These are phyloP conservation scores for Byssochlamys sp. DNA, from an alignment of 2,329 filamentous ascomycete species.

Conservation along the genomic window DNA sequence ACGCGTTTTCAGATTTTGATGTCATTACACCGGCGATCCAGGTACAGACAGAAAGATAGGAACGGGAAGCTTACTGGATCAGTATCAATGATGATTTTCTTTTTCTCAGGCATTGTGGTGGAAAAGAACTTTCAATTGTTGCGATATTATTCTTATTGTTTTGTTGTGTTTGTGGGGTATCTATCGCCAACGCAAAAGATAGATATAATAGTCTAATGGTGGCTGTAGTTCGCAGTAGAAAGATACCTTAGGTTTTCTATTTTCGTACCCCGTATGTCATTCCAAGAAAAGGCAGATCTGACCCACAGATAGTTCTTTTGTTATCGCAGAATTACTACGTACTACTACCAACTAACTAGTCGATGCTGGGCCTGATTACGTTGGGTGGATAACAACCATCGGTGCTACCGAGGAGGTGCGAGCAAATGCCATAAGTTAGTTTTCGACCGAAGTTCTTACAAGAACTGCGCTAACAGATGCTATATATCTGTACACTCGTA, in stretches of 20 bases:
- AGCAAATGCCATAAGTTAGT: not conserved
- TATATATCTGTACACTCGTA: too few species aligned
- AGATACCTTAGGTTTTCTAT: not conserved
- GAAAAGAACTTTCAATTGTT: not conserved
- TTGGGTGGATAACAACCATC: not conserved
- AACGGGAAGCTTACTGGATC: conserved; percentile 57
- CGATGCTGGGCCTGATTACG: not conserved
- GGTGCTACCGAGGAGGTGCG: not conserved
- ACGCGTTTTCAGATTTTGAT: not conserved
- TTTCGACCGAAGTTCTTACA: not conserved
- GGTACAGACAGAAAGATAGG: not conserved
- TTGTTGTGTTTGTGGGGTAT: not conserved
- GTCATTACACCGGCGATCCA: not conserved
- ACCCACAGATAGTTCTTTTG: not conserved
- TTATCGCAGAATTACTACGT: not conserved
- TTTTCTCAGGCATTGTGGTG: conserved; percentile 52
- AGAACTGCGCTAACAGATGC: too few species aligned
- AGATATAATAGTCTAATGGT: not conserved
- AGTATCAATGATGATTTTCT: conserved; percentile 87
- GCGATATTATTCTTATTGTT: not conserved
- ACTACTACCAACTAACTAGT: not conserved
- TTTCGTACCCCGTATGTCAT: not conserved
- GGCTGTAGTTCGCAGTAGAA: not conserved
- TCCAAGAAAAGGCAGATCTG: not conserved
- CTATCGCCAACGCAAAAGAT: not conserved